Evolutionary conservation across 768 basidiomycete genomes (phyloP).

Genomic region (Xerocomellus intermedius): DNA sequence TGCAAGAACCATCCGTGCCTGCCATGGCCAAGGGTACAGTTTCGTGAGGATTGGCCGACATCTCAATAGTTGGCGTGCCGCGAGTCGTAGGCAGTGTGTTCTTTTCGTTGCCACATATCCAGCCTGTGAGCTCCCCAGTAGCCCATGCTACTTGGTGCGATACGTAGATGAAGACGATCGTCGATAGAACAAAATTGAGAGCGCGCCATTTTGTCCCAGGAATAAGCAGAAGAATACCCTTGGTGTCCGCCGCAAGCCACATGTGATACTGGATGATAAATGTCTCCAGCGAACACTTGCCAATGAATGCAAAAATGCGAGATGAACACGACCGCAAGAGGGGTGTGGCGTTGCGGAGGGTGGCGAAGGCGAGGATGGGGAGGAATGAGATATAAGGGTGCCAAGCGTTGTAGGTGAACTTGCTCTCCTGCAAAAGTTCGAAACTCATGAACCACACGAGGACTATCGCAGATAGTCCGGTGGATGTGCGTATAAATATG

Average conservation of each 20-base stretch:
- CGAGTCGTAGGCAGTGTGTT: conserved; percentile 23
- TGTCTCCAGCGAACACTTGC: conserved; percentile 85
- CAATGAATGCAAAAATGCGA: conserved; percentile 73
- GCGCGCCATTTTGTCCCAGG: conserved; percentile 72
- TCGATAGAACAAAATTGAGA: conserved; percentile 76
- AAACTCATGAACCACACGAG: conserved; percentile 82
- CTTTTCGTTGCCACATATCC: conserved; percentile 45
- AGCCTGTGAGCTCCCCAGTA: conserved; percentile 65
- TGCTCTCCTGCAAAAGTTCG: conserved; percentile 71
- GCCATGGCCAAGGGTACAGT: conserved; percentile 7
- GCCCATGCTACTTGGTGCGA: conserved; percentile 76
- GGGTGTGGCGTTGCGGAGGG: conserved; percentile 73
- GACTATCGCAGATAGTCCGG: conserved; percentile 49
- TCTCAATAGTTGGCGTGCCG: conserved; percentile 1
- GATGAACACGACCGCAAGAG: conserved; percentile 70
- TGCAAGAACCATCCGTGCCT: background rate
- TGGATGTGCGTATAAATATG: conserved; percentile 44
- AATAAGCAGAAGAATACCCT: conserved; percentile 75
- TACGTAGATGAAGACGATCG: conserved; percentile 76
- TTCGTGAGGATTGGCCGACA: conserved; percentile 2
- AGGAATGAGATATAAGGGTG: conserved; percentile 81
- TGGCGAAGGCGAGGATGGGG: conserved; percentile 73
- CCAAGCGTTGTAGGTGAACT: conserved; percentile 84
- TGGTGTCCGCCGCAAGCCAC: conserved; percentile 83
- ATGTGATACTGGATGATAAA: conserved; percentile 90